These are phyloP conservation scores for Corymbia citriodora DNA, from an alignment of 441 rosid genomes.

Conservation along the genomic window DNA sequence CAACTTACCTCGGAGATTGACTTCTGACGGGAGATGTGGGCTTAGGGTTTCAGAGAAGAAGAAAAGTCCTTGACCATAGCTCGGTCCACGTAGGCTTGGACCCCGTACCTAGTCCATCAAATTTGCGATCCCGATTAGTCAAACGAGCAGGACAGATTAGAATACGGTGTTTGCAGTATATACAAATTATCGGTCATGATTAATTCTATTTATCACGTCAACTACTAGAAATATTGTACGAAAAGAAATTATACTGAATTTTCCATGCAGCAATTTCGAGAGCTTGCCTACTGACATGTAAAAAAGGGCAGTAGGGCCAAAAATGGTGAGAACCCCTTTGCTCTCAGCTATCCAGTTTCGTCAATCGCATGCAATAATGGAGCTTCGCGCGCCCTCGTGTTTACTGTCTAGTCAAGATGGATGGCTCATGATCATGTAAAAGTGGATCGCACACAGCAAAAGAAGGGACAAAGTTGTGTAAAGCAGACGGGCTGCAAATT, in stretches of 20 bases:
- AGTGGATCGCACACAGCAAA: not conserved
- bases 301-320: constrained; percentile 4
- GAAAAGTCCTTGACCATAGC: not conserved
- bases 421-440: not conserved
- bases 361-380: constrained; percentile 19
- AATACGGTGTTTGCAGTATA: not conserved
- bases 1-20: not conserved
- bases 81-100: not conserved
- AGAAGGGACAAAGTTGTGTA: not conserved
- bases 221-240: not conserved
- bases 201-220: not conserved
- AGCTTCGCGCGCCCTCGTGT: constrained; percentile 7
- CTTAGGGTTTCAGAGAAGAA: not conserved
- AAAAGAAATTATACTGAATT: not conserved
- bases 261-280: not conserved
- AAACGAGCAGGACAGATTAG: not conserved
- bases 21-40: not conserved
- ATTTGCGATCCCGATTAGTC: not conserved
- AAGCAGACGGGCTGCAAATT: not conserved
- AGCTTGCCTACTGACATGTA: constrained; percentile 7
- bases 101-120: not conserved
- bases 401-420: not conserved
- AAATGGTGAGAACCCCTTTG: constrained; percentile 1
- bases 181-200: not conserved
- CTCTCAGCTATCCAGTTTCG: constrained; percentile 16